Evolutionary conservation across 257 asterid species (phyloP).

Genomic region (Rauvolfia tetraphylla): DNA sequence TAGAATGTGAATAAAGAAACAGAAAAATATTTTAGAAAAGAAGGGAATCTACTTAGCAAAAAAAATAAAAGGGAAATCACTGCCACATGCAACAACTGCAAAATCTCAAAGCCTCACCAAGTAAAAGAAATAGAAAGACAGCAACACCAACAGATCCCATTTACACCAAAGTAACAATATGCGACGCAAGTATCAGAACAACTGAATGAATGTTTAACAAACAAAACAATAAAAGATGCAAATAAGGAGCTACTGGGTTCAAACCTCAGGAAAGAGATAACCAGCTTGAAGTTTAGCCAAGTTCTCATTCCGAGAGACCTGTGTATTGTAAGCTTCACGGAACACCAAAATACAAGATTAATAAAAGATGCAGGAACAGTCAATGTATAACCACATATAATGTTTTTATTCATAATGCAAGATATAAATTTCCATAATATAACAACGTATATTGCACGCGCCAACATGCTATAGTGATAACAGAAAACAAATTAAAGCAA

Average conservation of each 20-base stretch:
- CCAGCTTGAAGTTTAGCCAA: constrained; percentile 96
- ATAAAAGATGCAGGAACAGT: neutral
- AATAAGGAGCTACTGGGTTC: neutral
- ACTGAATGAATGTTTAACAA: neutral
- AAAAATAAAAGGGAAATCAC: neutral
- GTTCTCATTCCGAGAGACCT: constrained; percentile 83
- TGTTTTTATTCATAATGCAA: neutral
- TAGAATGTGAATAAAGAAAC: neutral
- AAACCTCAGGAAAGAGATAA: constrained; percentile 95
- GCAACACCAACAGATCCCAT: neutral
- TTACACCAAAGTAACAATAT: neutral
- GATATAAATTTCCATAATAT: neutral
- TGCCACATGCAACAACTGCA: neutral
- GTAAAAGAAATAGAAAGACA: too few relatives aligned
- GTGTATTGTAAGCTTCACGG: constrained; percentile 66
- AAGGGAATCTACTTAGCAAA: neutral
- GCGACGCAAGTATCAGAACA: neutral
- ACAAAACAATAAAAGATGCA: neutral
- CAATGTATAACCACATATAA: neutral
- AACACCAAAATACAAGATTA: constrained; percentile 9
- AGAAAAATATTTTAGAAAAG: neutral
- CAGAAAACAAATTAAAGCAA: neutral
- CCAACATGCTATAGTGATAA: neutral
- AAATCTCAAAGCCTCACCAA: neutral
- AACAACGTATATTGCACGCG: neutral